A percentile compares a stretch with the other conserved stretches of the same genome.
Evolutionary conservation across 1,284 basidiomycete species (phyloP).

Genomic region (Paramarasmius palmivorus): DNA sequence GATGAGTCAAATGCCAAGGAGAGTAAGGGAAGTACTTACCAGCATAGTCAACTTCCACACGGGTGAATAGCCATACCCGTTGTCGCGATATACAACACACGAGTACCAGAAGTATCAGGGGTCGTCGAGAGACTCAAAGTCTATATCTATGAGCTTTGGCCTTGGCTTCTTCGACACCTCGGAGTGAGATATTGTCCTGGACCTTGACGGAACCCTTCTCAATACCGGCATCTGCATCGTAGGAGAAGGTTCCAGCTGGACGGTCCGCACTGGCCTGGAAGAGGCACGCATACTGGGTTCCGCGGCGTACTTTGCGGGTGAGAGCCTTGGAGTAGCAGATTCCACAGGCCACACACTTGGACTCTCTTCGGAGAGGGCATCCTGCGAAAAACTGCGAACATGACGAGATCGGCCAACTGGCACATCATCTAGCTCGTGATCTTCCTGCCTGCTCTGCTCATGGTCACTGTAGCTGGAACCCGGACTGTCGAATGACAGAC

Average conservation of each 20-base stretch:
- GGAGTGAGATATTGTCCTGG: neutral
- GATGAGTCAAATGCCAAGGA: no score
- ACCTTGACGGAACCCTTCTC: neutral
- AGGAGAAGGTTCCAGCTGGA: conserved; percentile 54
- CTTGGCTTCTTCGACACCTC: neutral
- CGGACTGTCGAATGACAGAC: conserved; percentile 51
- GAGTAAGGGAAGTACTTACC: no score
- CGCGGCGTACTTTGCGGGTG: conserved; percentile 11
- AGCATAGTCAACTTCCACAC: no score
- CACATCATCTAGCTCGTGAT: conserved; percentile 46
- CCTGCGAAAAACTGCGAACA: conserved; percentile 5
- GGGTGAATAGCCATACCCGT: no score
- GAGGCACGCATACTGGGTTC: conserved; percentile 18
- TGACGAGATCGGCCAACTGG: neutral
- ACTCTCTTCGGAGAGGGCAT: neutral
- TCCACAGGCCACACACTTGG: neutral
- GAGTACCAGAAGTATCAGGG: no score
- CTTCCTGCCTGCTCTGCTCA: conserved; percentile 21
- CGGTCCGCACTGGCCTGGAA: conserved; percentile 38
- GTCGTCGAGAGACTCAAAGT: conserved; percentile 1
- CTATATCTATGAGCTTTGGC: conserved; percentile 8
- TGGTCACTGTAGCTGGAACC: conserved; percentile 37
- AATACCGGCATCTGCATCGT: conserved; percentile 46
- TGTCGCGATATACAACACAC: no score
- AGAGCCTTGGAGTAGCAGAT: neutral